Conservation (phyloP, 257 asterid genomes). For the Solanum pinnatisectum region DNA sequence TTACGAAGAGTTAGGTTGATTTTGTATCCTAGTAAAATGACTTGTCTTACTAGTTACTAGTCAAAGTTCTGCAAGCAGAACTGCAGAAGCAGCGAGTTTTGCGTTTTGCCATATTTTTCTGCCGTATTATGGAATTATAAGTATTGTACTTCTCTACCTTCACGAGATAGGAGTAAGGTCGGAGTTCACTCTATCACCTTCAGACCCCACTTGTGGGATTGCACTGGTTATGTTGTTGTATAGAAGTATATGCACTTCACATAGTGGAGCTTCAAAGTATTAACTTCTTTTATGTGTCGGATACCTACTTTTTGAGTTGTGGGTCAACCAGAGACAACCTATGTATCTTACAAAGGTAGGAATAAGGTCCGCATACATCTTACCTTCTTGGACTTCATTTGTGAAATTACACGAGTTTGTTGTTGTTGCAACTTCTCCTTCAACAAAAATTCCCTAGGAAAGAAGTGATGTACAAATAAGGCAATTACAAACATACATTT, state of each 20-base stretch:
- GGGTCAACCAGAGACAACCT: not conserved
- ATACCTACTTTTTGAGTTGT: not conserved
- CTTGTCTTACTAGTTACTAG: not conserved
- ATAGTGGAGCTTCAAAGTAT: not conserved
- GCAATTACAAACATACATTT: not conserved
- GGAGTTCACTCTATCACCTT: not conserved
- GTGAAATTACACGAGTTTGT: not conserved
- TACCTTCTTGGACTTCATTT: fast-evolving
- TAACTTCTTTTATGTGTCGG: not conserved
- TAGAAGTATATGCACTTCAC: not conserved
- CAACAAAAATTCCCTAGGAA: not conserved
- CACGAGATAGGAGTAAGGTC: not conserved
- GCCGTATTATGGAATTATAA: not conserved
- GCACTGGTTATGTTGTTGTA: not conserved
- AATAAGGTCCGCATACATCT: not conserved
- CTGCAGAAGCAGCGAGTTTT: not conserved
- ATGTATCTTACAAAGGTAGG: not conserved
- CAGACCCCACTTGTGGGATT: not conserved
- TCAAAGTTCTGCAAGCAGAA: not conserved
- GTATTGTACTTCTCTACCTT: not conserved
- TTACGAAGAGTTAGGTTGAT: not conserved
- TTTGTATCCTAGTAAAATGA: not conserved
- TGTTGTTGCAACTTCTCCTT: not conserved
- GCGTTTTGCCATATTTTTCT: not conserved
- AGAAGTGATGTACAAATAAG: not conserved